Percentiles rank a stretch among this genome's conserved stretches.
phyloP scores from a whole-genome alignment of 1,284 basidiomycete genomes.

The Testicularia cyperi region DNA sequence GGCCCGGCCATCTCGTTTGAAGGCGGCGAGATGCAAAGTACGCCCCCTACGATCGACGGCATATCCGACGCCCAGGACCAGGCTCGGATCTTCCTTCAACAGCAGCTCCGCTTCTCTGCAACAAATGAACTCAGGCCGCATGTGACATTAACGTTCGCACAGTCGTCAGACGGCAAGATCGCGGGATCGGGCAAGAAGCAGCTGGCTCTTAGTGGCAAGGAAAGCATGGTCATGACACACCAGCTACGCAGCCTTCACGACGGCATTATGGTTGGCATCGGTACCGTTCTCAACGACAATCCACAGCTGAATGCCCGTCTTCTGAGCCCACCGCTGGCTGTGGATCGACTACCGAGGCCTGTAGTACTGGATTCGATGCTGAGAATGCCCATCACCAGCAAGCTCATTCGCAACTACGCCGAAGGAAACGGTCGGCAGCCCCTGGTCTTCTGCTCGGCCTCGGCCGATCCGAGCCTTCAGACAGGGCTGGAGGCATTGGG shows the following conservation, averaged over 20 bases:
- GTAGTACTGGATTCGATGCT: constrained; percentile 79
- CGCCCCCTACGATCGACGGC: too few species aligned
- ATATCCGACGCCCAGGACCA: constrained; percentile 4
- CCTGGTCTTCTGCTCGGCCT: constrained; percentile 68
- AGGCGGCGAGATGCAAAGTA: too few species aligned
- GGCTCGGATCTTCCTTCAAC: constrained; percentile 7
- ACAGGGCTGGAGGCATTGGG: constrained; percentile 58
- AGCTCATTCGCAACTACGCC: constrained; percentile 72
- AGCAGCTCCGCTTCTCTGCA: constrained; percentile 3
- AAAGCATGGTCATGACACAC: constrained; percentile 94
- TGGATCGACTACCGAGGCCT: constrained; percentile 69
- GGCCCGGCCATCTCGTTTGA: too few species aligned
- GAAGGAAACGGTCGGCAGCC: constrained; percentile 70
- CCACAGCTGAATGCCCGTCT: constrained; percentile 75
- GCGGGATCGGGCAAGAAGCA: constrained; percentile 75
- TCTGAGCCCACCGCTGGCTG: constrained; percentile 22
- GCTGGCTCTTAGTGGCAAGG: constrained; percentile 77
- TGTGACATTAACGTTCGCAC: constrained; percentile 87
- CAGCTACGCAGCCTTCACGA: constrained; percentile 78
- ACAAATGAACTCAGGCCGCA: too few species aligned
- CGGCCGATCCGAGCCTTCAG: constrained; percentile 31
- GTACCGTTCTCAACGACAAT: constrained; percentile 86
- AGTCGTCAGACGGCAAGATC: constrained; percentile 90
- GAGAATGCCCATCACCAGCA: constrained; percentile 70
- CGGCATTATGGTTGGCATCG: constrained; percentile 85